phyloP scores from a whole-genome alignment of 176 grass and related monocot species.

The Oryza coarctata region DNA sequence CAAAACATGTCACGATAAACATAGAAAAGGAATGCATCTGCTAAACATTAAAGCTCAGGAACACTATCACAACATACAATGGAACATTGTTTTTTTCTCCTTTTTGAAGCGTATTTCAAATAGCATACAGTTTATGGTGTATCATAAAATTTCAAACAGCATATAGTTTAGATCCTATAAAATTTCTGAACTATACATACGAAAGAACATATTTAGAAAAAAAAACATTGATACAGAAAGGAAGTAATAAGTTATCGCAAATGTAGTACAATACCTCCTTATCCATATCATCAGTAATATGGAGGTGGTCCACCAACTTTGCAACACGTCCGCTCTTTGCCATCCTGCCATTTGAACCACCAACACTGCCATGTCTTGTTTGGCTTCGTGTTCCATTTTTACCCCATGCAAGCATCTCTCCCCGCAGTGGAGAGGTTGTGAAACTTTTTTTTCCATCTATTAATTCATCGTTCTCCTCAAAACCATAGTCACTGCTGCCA shows the following conservation, averaged over 20 bases:
- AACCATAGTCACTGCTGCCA: conserved; percentile 41
- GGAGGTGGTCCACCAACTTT: conserved; percentile 68
- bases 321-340: conserved; percentile 53
- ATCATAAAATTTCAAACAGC: conserved; percentile 21
- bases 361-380: conserved; percentile 57
- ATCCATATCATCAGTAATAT: conserved; percentile 55
- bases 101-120: conserved; percentile 15
- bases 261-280: conserved; percentile 50
- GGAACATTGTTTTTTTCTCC: background rate
- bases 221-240: conserved; percentile 20
- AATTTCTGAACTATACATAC: background rate
- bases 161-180: conserved; percentile 4
- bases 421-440: conserved; percentile 53
- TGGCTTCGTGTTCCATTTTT: conserved; percentile 87
- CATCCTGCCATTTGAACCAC: conserved; percentile 55
- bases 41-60: conserved; percentile 5
- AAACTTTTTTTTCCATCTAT: conserved; percentile 53
- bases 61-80: conserved; percentile 1
- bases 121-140: background rate
- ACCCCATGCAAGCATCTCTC: conserved; percentile 80
- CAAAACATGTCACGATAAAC: background rate
- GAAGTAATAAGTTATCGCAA: background rate
- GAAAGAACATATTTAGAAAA: conserved; percentile 1
- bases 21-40: conserved; percentile 16
- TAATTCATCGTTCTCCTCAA: conserved; percentile 55